A percentile compares a stretch with the other conserved stretches of the same genome.
Conservation (phyloP, 2,329 filamentous ascomycete species). For the Scedosporium minutisporum region DNA sequence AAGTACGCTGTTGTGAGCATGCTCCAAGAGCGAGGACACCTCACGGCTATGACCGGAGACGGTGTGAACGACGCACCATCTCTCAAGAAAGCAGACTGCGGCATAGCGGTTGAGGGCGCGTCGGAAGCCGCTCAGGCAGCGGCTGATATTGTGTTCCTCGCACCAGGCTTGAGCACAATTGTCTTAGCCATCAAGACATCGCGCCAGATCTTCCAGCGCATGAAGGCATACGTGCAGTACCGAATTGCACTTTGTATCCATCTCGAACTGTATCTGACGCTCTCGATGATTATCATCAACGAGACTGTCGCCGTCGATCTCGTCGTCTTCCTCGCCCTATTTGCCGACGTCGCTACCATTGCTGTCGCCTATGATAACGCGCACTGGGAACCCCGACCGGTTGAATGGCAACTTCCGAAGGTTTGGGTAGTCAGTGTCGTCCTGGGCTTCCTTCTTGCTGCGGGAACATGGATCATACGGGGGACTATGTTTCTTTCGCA, state of each 20-base stretch:
- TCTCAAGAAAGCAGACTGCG: conserved; percentile 65
- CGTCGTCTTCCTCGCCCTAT: conserved; percentile 70
- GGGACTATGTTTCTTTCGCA: conserved; percentile 58
- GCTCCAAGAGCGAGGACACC: conserved; percentile 62
- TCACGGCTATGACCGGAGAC: conserved; percentile 69
- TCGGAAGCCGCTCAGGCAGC: conserved; percentile 64
- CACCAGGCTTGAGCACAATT: conserved; percentile 61
- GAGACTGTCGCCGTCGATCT: conserved; percentile 64
- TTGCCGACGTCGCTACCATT: conserved; percentile 71
- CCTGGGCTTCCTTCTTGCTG: conserved; percentile 57
- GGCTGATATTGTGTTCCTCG: conserved; percentile 66
- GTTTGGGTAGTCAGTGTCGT: conserved; percentile 69
- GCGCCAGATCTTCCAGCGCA: conserved; percentile 67
- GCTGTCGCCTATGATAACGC: conserved; percentile 73
- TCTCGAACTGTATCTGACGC: conserved; percentile 66
- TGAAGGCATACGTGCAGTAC: conserved; percentile 71
- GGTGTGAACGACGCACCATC: conserved; percentile 68
- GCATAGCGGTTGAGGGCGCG: conserved; percentile 64
- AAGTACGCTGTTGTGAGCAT: conserved; percentile 70
- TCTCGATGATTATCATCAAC: conserved; percentile 72
- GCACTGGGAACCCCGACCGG: conserved; percentile 63
- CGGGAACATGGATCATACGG: conserved; percentile 64
- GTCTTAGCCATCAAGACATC: conserved; percentile 65
- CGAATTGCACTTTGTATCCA: conserved; percentile 67
- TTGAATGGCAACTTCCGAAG: conserved; percentile 74